Percentiles rank a stretch among this genome's conserved stretches.
Conservation (phyloP, 2,329 filamentous ascomycete genomes). For the Ceratocystis harringtonii region DNA sequence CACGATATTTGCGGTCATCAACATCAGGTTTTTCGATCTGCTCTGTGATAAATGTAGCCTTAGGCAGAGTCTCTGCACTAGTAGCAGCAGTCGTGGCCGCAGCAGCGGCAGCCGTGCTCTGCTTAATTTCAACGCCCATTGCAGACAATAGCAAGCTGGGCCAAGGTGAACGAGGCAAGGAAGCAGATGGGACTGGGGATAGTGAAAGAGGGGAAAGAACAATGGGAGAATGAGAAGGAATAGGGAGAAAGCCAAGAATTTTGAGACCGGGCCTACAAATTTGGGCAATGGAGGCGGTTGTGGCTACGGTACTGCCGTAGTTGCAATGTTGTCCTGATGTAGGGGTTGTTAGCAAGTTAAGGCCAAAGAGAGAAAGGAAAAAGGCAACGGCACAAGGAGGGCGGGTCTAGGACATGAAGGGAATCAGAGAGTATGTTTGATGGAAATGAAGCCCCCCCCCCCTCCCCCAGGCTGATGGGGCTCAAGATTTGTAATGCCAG, state of each 20-base stretch:
- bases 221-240: background rate
- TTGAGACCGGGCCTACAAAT: background rate
- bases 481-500: background rate
- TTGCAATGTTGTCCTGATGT: background rate
- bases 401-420: background rate
- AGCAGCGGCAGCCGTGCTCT: background rate
- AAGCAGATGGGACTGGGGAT: no score
- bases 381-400: background rate
- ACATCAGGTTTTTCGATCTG: slow-evolving; percentile 66
- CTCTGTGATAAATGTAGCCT: slow-evolving; percentile 39
- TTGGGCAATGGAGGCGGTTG: no score
- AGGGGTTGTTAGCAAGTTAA: background rate
- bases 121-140: background rate
- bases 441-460: background rate
- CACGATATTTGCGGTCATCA: slow-evolving; percentile 75
- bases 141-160: background rate
- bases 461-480: background rate
- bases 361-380: background rate
- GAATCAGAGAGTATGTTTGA: background rate
- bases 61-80: no score
- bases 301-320: background rate
- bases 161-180: background rate
- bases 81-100: background rate
- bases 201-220: background rate
- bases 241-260: background rate